Conservation (phyloP, 1,284 basidiomycete species). For the Cystobasidiaceae sp. region DNA sequence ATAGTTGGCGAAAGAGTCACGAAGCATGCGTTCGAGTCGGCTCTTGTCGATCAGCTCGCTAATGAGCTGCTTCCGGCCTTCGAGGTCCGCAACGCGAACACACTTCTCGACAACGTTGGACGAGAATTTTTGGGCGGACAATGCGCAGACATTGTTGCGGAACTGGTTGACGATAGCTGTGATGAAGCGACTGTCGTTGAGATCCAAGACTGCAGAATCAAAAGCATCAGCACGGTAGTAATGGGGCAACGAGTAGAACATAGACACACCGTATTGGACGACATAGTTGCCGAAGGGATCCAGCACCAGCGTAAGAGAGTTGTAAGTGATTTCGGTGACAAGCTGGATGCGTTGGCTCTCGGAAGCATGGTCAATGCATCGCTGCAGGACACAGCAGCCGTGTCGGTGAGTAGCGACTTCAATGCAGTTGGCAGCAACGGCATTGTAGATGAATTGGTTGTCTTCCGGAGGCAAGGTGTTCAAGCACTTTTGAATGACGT, state of each 20-base stretch:
- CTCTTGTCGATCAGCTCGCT: slow-evolving; percentile 92
- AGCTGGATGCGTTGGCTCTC: slow-evolving; percentile 92
- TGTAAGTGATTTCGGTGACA: slow-evolving; percentile 98
- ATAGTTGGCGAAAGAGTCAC: slow-evolving; percentile 59
- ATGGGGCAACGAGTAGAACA: background rate
- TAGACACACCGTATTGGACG: slow-evolving; percentile 40
- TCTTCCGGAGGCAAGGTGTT: slow-evolving; percentile 97
- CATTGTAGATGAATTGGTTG: slow-evolving; percentile 99
- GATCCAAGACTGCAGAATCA: slow-evolving; percentile 93
- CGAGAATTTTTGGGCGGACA: slow-evolving; percentile 98
- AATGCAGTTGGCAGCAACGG: slow-evolving; percentile 96
- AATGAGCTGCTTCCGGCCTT: slow-evolving; percentile 87
- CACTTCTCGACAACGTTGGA: slow-evolving; percentile 79
- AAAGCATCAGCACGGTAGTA: slow-evolving; percentile 43
- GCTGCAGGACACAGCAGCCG: slow-evolving; percentile 96
- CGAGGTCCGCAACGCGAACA: slow-evolving; percentile 93
- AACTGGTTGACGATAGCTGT: slow-evolving; percentile 97
- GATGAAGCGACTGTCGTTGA: slow-evolving; percentile 96
- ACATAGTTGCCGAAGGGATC: slow-evolving; percentile 69
- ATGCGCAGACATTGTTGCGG: slow-evolving; percentile 90
- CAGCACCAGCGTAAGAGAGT: slow-evolving; percentile 94
- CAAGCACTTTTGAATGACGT: slow-evolving; percentile 98
- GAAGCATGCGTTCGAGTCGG: slow-evolving; percentile 87
- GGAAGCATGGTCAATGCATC: slow-evolving; percentile 97
- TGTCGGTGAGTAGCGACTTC: slow-evolving; percentile 99